Evolutionary conservation across 2,329 filamentous ascomycete species (phyloP), one percentile per base, ranked within the genome.

Genomic region (Trichoderma sp.): DNA sequence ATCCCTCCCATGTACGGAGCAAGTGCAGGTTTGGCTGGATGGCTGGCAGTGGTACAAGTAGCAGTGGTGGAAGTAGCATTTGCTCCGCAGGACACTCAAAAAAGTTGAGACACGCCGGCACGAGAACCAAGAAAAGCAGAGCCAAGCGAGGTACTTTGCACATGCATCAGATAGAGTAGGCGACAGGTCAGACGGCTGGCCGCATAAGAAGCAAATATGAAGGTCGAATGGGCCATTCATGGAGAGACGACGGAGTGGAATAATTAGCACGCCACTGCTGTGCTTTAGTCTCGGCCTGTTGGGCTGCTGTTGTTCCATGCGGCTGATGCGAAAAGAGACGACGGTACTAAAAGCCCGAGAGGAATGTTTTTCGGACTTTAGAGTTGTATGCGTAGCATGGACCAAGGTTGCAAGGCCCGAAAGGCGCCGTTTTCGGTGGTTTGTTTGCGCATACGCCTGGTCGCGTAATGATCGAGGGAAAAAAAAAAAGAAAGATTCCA

Each of bases 181-280:
- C 65, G 71, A 70, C 71, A 72, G 55, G 66, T 72, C 71, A 69
- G 71, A 61, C 71, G 71, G 71, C 66, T 66, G 61, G 66, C 66
- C 36, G 57, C 71, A 72, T 72, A 28, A n/a, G 28, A 65, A 58
- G n/a, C 9, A 47, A 13, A 61, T 53, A 15, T 62, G 39, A 55
- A 53, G 36, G n/a, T 61, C 36, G 58, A 68, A 64, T 64, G 58
- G 32, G n/a, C 39, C 43, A 57, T 63, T 26, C 4, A 43, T 64
- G 58, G 34, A 64, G 34, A 64, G 15, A 23, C 59, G 36, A 11
- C 43, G 50, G 23, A 28, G 66, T 50, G 66, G 39, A 7, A 61
- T 61, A 26, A 34, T 32, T 34, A 39, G 57, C n/a, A 20, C 57
- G 39, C 23, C 66, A 32, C 55, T 61, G 66, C n/a, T 61, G 23